Evolutionary conservation across 2,329 filamentous ascomycete genomes (phyloP).

Genomic region (Torrubiella hemipterigena): DNA sequence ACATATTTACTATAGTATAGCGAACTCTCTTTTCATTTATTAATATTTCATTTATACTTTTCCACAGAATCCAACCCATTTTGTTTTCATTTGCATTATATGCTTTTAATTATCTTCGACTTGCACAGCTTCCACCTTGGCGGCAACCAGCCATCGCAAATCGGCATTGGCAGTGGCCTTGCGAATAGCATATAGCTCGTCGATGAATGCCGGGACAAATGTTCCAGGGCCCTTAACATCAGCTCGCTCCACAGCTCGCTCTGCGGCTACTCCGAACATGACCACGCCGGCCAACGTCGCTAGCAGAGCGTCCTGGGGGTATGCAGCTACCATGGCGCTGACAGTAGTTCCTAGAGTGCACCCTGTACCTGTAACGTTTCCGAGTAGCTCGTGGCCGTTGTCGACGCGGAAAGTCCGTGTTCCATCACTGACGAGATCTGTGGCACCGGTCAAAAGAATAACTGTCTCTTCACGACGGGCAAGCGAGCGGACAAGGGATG

Average conservation of each 20-base stretch:
- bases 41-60: too few relatives aligned
- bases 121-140: conserved; percentile 31
- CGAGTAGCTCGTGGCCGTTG: conserved; percentile 67
- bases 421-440: conserved; percentile 71
- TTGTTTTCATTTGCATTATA: neutral
- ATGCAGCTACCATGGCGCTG: conserved; percentile 60
- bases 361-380: conserved; percentile 65
- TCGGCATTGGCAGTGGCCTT: conserved; percentile 35
- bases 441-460: conserved; percentile 70
- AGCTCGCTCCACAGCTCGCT: conserved; percentile 49
- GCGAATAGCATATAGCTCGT: conserved; percentile 47
- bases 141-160: conserved; percentile 37
- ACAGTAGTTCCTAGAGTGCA: conserved; percentile 78
- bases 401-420: conserved; percentile 50
- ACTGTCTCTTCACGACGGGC: conserved; percentile 60
- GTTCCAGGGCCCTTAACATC: conserved; percentile 71
- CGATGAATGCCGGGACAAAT: conserved; percentile 77
- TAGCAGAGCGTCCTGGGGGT: conserved; percentile 50
- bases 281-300: conserved; percentile 63
- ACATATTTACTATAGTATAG: too few relatives aligned
- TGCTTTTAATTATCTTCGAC: conserved; percentile 11
- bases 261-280: conserved; percentile 65
- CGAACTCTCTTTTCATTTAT: too few relatives aligned
- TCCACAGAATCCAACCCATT: too few relatives aligned
- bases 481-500: conserved; percentile 49